Conservation (phyloP, 345 rosid genomes). For the Aethionema arabicum region DNA sequence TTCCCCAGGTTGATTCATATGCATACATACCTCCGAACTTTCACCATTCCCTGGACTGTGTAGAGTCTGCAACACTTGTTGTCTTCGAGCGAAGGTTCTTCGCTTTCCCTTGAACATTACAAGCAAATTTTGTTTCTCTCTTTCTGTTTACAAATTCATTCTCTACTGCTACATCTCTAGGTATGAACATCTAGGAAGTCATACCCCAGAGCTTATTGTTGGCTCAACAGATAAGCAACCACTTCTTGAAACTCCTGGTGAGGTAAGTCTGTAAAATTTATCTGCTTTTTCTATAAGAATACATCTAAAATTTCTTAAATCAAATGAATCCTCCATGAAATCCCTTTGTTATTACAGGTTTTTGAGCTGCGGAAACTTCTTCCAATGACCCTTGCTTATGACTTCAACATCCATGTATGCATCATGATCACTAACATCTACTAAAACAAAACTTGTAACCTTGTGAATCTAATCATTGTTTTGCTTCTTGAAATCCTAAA, state of each 20-base stretch:
- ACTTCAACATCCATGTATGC: conserved; percentile 92
- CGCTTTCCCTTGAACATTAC: conserved; percentile 1
- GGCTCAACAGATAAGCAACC: conserved; percentile 83
- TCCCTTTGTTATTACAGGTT: conserved; percentile 45
- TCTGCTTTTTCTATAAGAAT: conserved; percentile 11
- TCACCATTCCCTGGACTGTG: conserved; percentile 55
- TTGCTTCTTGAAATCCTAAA: conserved; percentile 23
- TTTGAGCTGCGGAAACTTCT: conserved; percentile 91
- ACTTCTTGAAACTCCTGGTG: conserved; percentile 92
- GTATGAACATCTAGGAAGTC: conserved; percentile 54
- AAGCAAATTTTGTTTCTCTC: background rate
- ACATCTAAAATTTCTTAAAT: background rate
- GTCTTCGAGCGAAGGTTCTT: conserved; percentile 69
- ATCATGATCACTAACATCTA: background rate
- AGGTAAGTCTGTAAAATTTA: conserved; percentile 44
- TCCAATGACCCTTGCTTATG: conserved; percentile 61
- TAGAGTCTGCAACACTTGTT: conserved; percentile 60
- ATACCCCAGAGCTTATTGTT: conserved; percentile 55
- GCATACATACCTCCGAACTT: conserved; percentile 83
- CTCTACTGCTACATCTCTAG: conserved; percentile 35
- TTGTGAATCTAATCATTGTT: conserved; percentile 15
- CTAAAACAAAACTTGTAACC: background rate
- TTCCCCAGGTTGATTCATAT: conserved; percentile 72
- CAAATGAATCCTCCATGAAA: background rate
- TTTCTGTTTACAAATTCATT: background rate